Base-by-base conservation (phyloP, 2,329 filamentous ascomycete species). In the Bipolaris zeicola region DNA sequence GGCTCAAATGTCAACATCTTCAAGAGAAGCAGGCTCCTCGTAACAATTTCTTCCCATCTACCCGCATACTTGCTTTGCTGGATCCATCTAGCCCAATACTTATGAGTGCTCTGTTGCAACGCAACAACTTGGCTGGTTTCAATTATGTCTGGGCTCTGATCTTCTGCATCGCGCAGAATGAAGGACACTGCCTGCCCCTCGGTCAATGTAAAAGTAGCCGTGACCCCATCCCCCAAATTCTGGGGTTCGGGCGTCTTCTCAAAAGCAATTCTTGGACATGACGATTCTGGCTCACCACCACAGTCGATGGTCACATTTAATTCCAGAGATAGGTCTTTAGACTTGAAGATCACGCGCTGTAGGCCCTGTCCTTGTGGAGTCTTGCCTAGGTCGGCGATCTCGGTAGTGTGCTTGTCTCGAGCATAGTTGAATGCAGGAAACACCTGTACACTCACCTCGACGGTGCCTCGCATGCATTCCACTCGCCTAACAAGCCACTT, bases 1-100 rank as follows among this genome's bases (percentile, higher is more conserved):
- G 89, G 89, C 67, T 92, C 89, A 65, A 88, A 92, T 0, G 89
- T 92, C 65, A 92, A 80, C 76, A 92, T 81, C 74, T 92, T 92
- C 42, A 92, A 76, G 50, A 91, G 86, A 79, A 92, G 84, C 48
- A 92, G 77, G 68, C 89, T 91, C 52, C 89, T 81, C 24, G 82
- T 81, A 5, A 92, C 87, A 2, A 89, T 86, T 72, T 92, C 89
- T 50, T 87, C 82, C 84, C 89, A 92, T 33, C 86, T 83, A 5
- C 89, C 89, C 56, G 85, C 86, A 73, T 91, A 92, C 62, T 82
- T 86, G 72, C 85, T 88, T 70, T 87, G 85, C 5, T 83, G 81
- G 51, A 91, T 89, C 86, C 89, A 93, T 64, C 86, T 85, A 63
- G 83, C 87, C 89, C 89, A 92, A 72, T 84, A 93, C 7, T 79